Conservation (phyloP, 148 eudicot genomes). For the Mesembryanthemum crystallinum region DNA sequence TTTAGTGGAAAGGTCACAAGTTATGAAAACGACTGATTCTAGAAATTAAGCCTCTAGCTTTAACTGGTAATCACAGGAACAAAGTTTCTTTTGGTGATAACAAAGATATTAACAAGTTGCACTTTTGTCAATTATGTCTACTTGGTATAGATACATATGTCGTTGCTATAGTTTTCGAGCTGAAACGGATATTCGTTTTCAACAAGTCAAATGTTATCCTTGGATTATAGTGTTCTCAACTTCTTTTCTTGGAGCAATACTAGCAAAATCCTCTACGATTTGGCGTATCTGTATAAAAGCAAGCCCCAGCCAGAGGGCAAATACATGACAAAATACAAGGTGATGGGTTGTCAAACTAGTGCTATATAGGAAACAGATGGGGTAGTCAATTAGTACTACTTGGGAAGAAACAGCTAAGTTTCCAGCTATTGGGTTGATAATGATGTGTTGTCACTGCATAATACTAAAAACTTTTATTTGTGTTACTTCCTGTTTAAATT, state of each 20-base stretch:
- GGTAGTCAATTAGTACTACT: slow-evolving; percentile 4
- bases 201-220: slow-evolving; percentile 7
- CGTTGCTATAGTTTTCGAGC: neutral
- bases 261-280: neutral
- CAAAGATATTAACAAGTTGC: neutral
- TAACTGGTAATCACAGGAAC: neutral
- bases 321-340: neutral
- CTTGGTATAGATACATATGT: neutral
- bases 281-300: too few species aligned
- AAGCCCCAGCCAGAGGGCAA: neutral
- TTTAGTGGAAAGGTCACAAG: slow-evolving; percentile 5
- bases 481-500: neutral
- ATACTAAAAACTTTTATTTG: neutral
- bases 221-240: neutral
- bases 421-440: slow-evolving; percentile 31
- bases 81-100: neutral
- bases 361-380: slow-evolving; percentile 10
- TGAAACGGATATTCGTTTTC: neutral
- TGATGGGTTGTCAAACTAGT: slow-evolving; percentile 18
- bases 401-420: slow-evolving; percentile 17
- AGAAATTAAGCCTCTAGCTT: slow-evolving; percentile 14
- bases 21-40: slow-evolving; percentile 14
- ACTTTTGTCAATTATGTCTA: neutral
- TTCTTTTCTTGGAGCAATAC: neutral
- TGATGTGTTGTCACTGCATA: slow-evolving; percentile 22